A percentile compares a stretch with the other conserved stretches of the same genome.
These are phyloP conservation scores for Kalanchoe fedtschenkoi DNA, from an alignment of 164 flowering plant species.

Conservation along the genomic window DNA sequence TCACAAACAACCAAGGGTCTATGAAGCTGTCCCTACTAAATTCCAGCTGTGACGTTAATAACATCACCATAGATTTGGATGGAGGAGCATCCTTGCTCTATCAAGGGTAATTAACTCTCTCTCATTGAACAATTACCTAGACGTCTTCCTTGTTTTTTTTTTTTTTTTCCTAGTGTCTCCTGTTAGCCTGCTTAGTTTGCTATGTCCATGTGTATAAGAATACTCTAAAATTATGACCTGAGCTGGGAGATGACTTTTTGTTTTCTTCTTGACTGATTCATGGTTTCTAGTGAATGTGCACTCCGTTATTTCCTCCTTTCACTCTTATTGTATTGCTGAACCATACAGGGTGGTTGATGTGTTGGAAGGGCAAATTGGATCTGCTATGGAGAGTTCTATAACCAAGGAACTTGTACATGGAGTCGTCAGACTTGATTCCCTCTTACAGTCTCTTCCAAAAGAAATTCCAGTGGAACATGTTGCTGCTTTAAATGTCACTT, in stretches of 20 bases:
- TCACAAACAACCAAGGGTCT: slow-evolving; percentile 54
- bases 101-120: slow-evolving; percentile 56
- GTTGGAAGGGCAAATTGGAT: slow-evolving; percentile 61
- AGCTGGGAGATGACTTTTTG: not conserved
- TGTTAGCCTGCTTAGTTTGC: not conserved
- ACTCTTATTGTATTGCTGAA: slow-evolving; percentile 4
- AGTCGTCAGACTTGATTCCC: slow-evolving; percentile 45
- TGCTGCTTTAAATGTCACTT: slow-evolving; percentile 63
- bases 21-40: slow-evolving; percentile 46
- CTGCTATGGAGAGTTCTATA: slow-evolving; percentile 73
- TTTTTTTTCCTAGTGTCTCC: not conserved
- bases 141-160: too few relatives aligned
- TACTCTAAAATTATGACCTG: not conserved
- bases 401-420: slow-evolving; percentile 57
- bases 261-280: not conserved
- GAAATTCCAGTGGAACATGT: slow-evolving; percentile 49
- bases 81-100: slow-evolving; percentile 99
- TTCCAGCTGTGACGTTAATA: slow-evolving; percentile 60
- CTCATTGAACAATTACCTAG: too few relatives aligned
- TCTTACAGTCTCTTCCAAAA: slow-evolving; percentile 63
- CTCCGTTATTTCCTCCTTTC: not conserved
- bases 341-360: slow-evolving; percentile 62
- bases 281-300: not conserved
- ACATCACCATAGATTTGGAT: slow-evolving; percentile 56
- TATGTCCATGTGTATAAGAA: not conserved